Evolutionary conservation across 2,329 filamentous ascomycete genomes (phyloP), one percentile per base, ranked within the genome.

Genomic region (Aspergillus viridinutans): DNA sequence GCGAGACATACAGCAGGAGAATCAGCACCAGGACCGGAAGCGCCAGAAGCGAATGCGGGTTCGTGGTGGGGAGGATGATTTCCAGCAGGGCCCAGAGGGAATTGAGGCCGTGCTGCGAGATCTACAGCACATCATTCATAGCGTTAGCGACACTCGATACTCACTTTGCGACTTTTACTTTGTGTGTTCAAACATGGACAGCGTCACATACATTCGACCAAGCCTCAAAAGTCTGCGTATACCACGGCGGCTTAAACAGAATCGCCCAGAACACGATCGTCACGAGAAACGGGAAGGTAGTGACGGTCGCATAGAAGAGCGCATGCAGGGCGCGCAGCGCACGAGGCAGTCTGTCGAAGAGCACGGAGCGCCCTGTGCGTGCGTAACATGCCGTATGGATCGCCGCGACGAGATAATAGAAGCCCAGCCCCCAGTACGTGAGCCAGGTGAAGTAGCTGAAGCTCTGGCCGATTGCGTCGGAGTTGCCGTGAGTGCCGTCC

Each of bases 401-500:
- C 20, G 87, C 80, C 1, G 88, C 80, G 67, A 87, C 77, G 56
- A 86, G 79, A 70, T 88, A 87, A 79, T 95, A 96, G 76, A 92
- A 93, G 25, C 83, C 86, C 38, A 93, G 76, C 1, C 90, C 90
- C 89, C 89, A 94, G 80, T 88, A 94, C 9, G 88, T 90, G 57
- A 94, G 78, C 67, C 86, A 80, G 28, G 91, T 95, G 78, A 96
- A 95, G 80, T 85, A 95, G 66, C 86, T 90, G 78, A 95, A 94
- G 49, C 81, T 82, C 49, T 78, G 74, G 53, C 78, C 76, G 26
- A 83, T 81, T 1, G 67, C 68, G 35, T 68, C 61, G 68, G 80
- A 81, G 50, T 81, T 60, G 35, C 73, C 70, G 69, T 84, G 80
- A n/a, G 79, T 75, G 67, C 85, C 85, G 58, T 83, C 76, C 80